Base-by-base conservation (phyloP, 1,284 basidiomycete genomes). In the Ceratobasidium sp. region DNA sequence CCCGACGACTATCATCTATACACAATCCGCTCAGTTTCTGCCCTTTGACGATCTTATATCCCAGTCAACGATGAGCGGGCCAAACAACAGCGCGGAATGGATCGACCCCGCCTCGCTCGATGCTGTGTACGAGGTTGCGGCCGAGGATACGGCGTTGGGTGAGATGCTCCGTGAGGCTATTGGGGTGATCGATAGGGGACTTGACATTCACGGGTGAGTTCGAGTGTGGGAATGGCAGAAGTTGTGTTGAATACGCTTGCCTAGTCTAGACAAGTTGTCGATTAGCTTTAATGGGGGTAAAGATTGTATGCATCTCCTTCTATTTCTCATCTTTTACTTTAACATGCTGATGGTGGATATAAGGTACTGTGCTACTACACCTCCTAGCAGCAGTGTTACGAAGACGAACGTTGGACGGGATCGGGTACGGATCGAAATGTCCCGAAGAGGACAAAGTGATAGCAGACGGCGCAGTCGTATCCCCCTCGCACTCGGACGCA, bases 271-370 rank as follows among this genome's bases (percentile, higher is more conserved):
- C 56, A 88, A 88, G 72, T 86, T 96, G 18, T 93, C 94, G 5
- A 88, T 99, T 72, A 98, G 96, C 85, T 99, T 98, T 87, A 99
- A 99, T 82, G 97, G 97, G 15, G 97, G 97, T 61, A 99, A 99
- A 85, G 97, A 99, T 84, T 99, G 97, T 97, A 82, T 82, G 94
- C 88, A 0, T n/a, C 78, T 42, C 68, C 20, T 28, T n/a, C 23
- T 60, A 33, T 6, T 23, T 51, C 20, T 58, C 53, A 63, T 64
- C 5, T 44, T 64, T 39, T 58, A 42, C 39, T 66, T 33, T 49
- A 51, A n/a, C 51, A 0, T 40, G 61, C n/a, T 66, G 12, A 49
- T 49, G 42, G 26, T 61, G 18, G 67, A 67, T 15, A 33, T n/a
- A 23, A 97, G 96, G 97, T 84, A 99, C 97, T 0, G 97, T 99